Base-by-base conservation (phyloP, 2,329 filamentous ascomycete species). In the Trematosphaeria pertusa region DNA sequence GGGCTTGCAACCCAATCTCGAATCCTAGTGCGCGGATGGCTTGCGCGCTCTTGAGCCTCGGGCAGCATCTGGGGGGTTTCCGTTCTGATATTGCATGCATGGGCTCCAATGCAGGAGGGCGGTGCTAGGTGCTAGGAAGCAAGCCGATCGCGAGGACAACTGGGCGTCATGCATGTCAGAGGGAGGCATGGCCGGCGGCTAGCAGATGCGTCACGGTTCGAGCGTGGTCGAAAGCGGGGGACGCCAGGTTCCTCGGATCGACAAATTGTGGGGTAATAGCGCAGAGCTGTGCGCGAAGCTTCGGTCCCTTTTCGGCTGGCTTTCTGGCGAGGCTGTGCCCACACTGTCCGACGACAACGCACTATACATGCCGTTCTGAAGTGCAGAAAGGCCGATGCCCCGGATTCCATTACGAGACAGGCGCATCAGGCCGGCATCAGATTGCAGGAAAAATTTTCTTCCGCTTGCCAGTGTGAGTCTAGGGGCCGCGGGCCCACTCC, bases 231-330 rank as follows among this genome's bases (percentile, higher is more conserved):
- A 69, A 67, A 63, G 67, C 66, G 67, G 69, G 63, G 67, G 58
- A 64, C 51, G 50, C 50, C 56, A 43, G 45, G 33, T 49, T 52
- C 45, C 50, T 54, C 36, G 56, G 58, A 65, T 65, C 61, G 62
- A 56, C 65, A 67, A 62, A 50, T 61, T 71, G 69, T 70, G 67
- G 69, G 67, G 67, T 70, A 71, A 70, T 65, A 61, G 56, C 54
- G 49, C 56, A n/a, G 41, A 48, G 30, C 47, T 54, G 50, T 37
- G 56, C 55, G 46, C 54, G 52, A 61, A 54, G 54, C 39, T 37
- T 57, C 58, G 54, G 54, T 44, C 48, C 50, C 54, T 46, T 45
- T 48, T 64, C 55, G 59, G 61, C 43, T 42, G 59, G 40, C 45
- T 44, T 54, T 62, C 28, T 51, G 38, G 46, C 56, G 62, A 67